Evolutionary conservation across 2,329 filamentous ascomycete genomes (phyloP), one percentile per base, ranked within the genome.

Genomic region (Drechslerella coelobrocha): DNA sequence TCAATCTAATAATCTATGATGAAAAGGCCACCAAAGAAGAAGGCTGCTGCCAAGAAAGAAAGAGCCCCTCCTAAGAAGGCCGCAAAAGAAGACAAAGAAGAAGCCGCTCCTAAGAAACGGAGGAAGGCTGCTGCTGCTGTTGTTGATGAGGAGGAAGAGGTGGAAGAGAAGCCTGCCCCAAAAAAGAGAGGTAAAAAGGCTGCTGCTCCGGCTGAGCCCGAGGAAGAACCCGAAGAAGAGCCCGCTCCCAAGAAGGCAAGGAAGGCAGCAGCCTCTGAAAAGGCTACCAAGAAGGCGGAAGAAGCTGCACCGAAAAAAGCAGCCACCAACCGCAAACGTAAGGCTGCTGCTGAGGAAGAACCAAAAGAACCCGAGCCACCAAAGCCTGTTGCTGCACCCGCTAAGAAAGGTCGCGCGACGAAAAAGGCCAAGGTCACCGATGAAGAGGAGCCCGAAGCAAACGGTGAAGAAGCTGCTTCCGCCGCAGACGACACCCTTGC

Each of bases 381-480:
- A 45, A 61, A 61, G 43, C 21, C 47, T 14, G 53, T n/a, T n/a
- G n/a, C 45, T 9, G 43, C 37, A 6, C 52, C 65, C n/a, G 39
- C 47, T 21, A 62, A 59, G 47, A 57, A 59, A 19, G 47, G 52
- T 6, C 65, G 65, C 14, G 65, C 57, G 10, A 26, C 57, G 2
- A 69, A 69, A 29, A 69, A 69, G 23, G 27, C 65, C 9, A 69
- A 69, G 34, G 53, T 59, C 14, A 48, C 53, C 7, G 65, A 69
- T 21, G 65, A 69, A 14, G 47, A 53, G 39, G 52, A 69, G n/a
- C 26, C 52, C 1, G 37, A 51, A 29, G 21, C 29, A 9, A 53
- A 59, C 34, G 66, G 50, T 23, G 39, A 50, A n/a, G 37, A 27
- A 5, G 26, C 41, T 2, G n/a, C 12, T 31, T n/a, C 55, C 10